phyloP scores from a whole-genome alignment of 345 rosid genomes.

The Pugionium dolabratum region DNA sequence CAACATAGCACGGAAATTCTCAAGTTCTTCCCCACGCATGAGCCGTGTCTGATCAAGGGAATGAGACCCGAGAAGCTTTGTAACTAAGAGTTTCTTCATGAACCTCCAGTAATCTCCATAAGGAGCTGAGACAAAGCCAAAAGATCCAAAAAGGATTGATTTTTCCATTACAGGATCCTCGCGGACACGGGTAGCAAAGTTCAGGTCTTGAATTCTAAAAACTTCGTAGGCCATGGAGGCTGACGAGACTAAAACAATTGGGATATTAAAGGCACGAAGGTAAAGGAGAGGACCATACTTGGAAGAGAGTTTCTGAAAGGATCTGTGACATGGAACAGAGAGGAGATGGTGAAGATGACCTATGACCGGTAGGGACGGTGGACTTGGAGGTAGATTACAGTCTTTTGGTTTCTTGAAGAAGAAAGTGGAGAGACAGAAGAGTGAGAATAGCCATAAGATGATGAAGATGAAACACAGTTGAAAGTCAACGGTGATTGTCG shows the following conservation, averaged over 20 bases:
- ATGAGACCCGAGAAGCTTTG: slow-evolving; percentile 40
- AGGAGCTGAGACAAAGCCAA: slow-evolving; percentile 39
- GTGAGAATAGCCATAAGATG: slow-evolving; percentile 22
- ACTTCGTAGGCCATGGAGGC: slow-evolving; percentile 43
- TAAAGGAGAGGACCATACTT: slow-evolving; percentile 47
- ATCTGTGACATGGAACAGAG: slow-evolving; percentile 32
- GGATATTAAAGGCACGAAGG: slow-evolving; percentile 38
- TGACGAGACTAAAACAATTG: slow-evolving; percentile 45
- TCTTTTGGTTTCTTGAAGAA: slow-evolving; percentile 34
- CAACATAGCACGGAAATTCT: slow-evolving; percentile 30
- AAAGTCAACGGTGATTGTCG: slow-evolving; percentile 34
- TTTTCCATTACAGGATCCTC: slow-evolving; percentile 29
- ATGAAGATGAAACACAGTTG: slow-evolving; percentile 32
- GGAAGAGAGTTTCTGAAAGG: slow-evolving; percentile 39
- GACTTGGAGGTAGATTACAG: slow-evolving; percentile 49
- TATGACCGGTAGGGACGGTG: slow-evolving; percentile 45
- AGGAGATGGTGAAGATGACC: slow-evolving; percentile 53
- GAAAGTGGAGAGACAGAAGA: slow-evolving; percentile 29
- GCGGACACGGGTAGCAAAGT: slow-evolving; percentile 33
- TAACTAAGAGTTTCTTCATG: slow-evolving; percentile 50
- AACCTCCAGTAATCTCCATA: slow-evolving; percentile 54
- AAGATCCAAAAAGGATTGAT: slow-evolving; percentile 28
- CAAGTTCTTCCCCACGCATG: slow-evolving; percentile 41
- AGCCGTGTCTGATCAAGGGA: slow-evolving; percentile 36
- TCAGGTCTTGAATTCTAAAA: slow-evolving; percentile 35